Conservation (phyloP, 1,284 basidiomycete species). For the Irpex lacteus region DNA sequence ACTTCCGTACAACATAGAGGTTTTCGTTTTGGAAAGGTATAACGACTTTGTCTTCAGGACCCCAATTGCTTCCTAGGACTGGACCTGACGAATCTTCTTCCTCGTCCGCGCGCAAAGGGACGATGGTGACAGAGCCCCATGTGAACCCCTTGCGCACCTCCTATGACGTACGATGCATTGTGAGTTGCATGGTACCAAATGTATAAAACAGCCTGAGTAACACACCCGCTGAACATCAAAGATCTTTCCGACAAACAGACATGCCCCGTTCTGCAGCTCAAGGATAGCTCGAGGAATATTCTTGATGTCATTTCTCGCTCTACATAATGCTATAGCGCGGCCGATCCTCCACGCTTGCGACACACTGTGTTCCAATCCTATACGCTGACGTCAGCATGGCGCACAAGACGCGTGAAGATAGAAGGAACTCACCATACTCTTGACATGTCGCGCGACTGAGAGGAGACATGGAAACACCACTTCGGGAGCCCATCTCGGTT, state of each 20-base stretch:
- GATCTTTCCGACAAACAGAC: conserved; percentile 55
- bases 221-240: conserved; percentile 41
- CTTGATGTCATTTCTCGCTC: conserved; percentile 35
- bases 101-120: conserved; percentile 43
- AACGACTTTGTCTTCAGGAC: conserved; percentile 24
- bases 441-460: conserved; percentile 31
- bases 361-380: conserved; percentile 40
- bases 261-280: conserved; percentile 44
- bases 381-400: background rate
- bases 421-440: conserved; percentile 32
- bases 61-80: conserved; percentile 13
- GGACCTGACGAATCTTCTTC: conserved; percentile 32
- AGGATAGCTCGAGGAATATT: conserved; percentile 48
- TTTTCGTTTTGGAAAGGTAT: conserved; percentile 65
- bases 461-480: conserved; percentile 41
- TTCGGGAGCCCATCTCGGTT: conserved; percentile 42
- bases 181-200: background rate
- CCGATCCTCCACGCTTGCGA: conserved; percentile 57
- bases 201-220: background rate
- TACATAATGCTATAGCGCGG: conserved; percentile 30
- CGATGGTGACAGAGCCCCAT: conserved; percentile 47
- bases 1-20: conserved; percentile 42
- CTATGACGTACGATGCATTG: conserved; percentile 7
- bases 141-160: conserved; percentile 32
- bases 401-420: background rate